Evolutionary conservation across 257 asterid genomes (phyloP).

Genomic region (Coffea eugenioides): DNA sequence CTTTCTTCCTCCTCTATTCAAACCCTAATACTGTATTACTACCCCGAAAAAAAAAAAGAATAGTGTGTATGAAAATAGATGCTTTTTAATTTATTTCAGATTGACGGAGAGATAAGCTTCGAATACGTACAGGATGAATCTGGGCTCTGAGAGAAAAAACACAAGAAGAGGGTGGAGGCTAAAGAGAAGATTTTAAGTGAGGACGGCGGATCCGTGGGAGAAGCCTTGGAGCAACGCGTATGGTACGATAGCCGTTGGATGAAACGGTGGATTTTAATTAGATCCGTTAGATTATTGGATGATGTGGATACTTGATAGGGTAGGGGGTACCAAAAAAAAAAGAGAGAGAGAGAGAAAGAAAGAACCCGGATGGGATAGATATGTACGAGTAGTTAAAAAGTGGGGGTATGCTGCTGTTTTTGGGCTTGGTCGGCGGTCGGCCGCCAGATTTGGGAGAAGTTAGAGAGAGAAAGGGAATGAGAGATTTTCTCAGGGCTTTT

Average conservation of each 20-base stretch:
- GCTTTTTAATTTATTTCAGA: not conserved
- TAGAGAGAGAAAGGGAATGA: not conserved
- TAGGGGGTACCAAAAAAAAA: too few species aligned
- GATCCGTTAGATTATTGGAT: conserved; percentile 25
- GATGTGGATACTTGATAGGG: not conserved
- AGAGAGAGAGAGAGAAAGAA: too few species aligned
- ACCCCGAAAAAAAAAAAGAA: not conserved
- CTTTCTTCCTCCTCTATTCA: not conserved
- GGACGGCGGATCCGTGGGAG: conserved; percentile 46
- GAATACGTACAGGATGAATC: conserved; percentile 25
- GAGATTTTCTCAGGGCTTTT: not conserved
- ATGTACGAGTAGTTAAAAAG: too few species aligned
- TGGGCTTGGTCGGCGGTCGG: not conserved
- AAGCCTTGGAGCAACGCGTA: conserved; percentile 49
- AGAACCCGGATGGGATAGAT: too few species aligned
- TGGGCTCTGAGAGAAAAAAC: conserved; percentile 28
- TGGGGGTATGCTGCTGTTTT: not conserved
- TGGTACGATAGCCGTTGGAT: conserved; percentile 43
- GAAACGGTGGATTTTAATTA: conserved; percentile 6
- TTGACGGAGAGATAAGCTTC: not conserved
- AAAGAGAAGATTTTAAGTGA: conserved; percentile 33
- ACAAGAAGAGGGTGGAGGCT: conserved; percentile 42
- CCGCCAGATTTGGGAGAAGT: conserved; percentile 1
- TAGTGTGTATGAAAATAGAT: not conserved
- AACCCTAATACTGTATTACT: conserved; percentile 1